Conservation (phyloP, 2,329 filamentous ascomycete genomes). For the Chrysosporium queenslandicum region DNA sequence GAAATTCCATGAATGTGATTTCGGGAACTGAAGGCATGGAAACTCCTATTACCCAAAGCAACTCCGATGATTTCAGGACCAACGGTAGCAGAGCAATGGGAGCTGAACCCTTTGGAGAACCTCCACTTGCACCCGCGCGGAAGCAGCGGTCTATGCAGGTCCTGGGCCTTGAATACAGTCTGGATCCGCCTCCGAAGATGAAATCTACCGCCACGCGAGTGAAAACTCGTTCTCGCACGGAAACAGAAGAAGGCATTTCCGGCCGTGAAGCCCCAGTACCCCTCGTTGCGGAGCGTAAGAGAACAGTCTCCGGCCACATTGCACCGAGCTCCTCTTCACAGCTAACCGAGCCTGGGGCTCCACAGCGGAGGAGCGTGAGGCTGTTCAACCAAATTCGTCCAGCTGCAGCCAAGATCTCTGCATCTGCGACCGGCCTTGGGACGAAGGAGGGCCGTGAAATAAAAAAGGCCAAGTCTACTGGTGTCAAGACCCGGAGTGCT, state of each 20-base stretch:
- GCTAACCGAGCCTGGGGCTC: slow-evolving; percentile 52
- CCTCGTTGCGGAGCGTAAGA: slow-evolving; percentile 57
- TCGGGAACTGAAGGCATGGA: slow-evolving; percentile 48
- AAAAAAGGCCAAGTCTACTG: slow-evolving; percentile 73
- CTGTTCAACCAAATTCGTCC: slow-evolving; percentile 62
- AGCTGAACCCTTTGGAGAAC: slow-evolving; percentile 31
- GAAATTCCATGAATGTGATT: slow-evolving; percentile 36
- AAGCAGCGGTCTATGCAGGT: slow-evolving; percentile 47
- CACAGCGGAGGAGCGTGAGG: slow-evolving; percentile 61
- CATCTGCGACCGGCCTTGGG: slow-evolving; percentile 48
- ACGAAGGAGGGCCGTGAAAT: slow-evolving; percentile 59
- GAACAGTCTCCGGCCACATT: slow-evolving; percentile 79
- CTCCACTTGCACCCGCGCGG: slow-evolving; percentile 36
- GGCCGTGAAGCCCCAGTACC: slow-evolving; percentile 25
- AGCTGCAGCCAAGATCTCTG: slow-evolving; percentile 52
- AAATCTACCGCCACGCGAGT: slow-evolving; percentile 43
- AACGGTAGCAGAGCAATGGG: slow-evolving; percentile 24
- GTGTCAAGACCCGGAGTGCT: slow-evolving; percentile 54
- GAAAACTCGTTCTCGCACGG: slow-evolving; percentile 32
- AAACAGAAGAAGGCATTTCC: slow-evolving; percentile 32
- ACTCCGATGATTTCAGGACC: slow-evolving; percentile 33
- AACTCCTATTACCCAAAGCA: slow-evolving; percentile 49
- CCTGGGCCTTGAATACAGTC: slow-evolving; percentile 40
- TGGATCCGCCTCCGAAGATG: slow-evolving; percentile 56
- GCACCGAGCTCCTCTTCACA: slow-evolving; percentile 43